Evolutionary conservation across 1,284 basidiomycete species (phyloP).

Genomic region (Pisolithus thermaeus): DNA sequence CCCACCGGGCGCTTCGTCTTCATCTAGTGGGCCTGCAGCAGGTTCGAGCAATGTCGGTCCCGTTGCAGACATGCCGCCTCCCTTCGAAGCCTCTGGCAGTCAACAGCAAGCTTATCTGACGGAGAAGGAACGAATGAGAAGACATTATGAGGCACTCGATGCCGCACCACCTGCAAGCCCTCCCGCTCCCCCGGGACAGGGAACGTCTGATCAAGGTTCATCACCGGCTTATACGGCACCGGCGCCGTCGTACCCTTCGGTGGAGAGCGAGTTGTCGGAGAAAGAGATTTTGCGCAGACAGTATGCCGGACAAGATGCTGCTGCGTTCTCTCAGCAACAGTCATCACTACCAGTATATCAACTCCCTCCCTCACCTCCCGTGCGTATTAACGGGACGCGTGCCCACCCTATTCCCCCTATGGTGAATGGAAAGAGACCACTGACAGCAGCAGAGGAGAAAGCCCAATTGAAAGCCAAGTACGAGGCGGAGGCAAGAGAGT

Average conservation of each 20-base stretch:
- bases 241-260: constrained; percentile 15
- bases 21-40: constrained; percentile 12
- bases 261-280: constrained; percentile 36
- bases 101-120: constrained; percentile 29
- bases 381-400: constrained; percentile 16
- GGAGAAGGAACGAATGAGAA: constrained; percentile 27
- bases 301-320: constrained; percentile 41
- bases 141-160: constrained; percentile 61
- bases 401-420: constrained; percentile 16
- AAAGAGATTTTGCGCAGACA: constrained; percentile 49
- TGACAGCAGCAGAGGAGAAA: constrained; percentile 76
- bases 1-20: constrained; percentile 29
- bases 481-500: constrained; percentile 43
- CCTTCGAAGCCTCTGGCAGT: constrained; percentile 37
- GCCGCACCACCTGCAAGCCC: constrained; percentile 32
- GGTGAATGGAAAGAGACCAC: constrained; percentile 27
- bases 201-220: constrained; percentile 11
- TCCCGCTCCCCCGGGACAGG: constrained; percentile 3
- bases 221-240: constrained; percentile 18
- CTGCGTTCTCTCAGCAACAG: constrained; percentile 14
- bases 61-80: constrained; percentile 39
- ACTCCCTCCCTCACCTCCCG: constrained; percentile 21
- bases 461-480: constrained; percentile 58
- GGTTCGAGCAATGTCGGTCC: background rate
- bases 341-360: constrained; percentile 5